These are phyloP conservation scores for Hypomontagnella submonticulosa DNA, from an alignment of 495 filamentous ascomycete species.

Conservation along the genomic window DNA sequence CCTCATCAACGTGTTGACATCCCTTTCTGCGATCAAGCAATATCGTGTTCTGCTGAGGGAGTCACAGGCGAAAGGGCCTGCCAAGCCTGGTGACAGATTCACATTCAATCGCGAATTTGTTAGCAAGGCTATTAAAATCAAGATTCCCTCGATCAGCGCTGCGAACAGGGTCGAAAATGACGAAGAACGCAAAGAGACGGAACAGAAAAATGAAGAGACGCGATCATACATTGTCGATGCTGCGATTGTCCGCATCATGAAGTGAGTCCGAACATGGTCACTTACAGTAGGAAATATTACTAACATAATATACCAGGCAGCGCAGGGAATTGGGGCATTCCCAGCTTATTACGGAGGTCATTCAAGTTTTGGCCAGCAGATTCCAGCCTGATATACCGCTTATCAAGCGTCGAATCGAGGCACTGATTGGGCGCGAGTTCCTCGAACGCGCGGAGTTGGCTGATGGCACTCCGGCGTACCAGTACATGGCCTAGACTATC, in stretches of 20 bases:
- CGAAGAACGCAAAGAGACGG: constrained; percentile 85
- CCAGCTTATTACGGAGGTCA: constrained; percentile 84
- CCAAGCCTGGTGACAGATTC: constrained; percentile 84
- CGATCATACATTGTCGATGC: constrained; percentile 84
- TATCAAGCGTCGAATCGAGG: constrained; percentile 95
- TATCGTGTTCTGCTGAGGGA: constrained; percentile 84
- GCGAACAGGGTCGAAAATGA: constrained; percentile 88
- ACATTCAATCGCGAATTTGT: constrained; percentile 85
- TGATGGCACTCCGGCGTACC: constrained; percentile 46
- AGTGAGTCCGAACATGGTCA: constrained; percentile 66
- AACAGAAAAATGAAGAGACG: constrained; percentile 85
- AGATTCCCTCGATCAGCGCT: constrained; percentile 71
- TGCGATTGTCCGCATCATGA: constrained; percentile 94
- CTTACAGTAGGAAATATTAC: constrained; percentile 6
- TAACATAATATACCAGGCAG: constrained; percentile 68
- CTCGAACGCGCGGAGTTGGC: constrained; percentile 78
- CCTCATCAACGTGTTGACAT: constrained; percentile 83
- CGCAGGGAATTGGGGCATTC: constrained; percentile 85
- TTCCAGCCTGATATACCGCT: constrained; percentile 92
- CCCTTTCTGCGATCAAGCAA: constrained; percentile 86
- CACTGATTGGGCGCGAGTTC: constrained; percentile 91
- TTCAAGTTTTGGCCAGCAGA: constrained; percentile 77
- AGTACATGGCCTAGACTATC: constrained; percentile 42
- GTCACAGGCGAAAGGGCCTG: constrained; percentile 77
- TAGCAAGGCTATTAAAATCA: constrained; percentile 85